Evolutionary conservation across 306 rosid species (phyloP).

Genomic region (Ormosia semicastrata): DNA sequence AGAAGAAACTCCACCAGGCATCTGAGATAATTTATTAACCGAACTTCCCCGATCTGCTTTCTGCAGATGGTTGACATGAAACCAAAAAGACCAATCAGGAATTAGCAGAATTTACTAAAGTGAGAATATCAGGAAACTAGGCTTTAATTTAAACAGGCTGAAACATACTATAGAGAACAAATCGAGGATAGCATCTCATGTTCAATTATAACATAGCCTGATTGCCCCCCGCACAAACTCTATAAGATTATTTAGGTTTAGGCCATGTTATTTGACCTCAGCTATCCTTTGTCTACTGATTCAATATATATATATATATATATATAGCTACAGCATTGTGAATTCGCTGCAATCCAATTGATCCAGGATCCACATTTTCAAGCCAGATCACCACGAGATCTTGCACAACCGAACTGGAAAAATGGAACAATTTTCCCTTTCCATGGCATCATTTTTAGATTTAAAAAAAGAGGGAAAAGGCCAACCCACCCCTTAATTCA

Average conservation of each 20-base stretch:
- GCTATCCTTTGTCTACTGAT: neutral
- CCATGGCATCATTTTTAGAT: neutral
- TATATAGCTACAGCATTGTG: neutral
- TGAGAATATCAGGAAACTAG: neutral
- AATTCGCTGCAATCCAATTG: neutral
- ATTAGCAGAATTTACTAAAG: neutral
- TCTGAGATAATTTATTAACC: slow-evolving; percentile 34
- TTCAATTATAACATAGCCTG: neutral
- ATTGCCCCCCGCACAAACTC: neutral
- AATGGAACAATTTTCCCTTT: neutral
- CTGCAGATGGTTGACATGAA: slow-evolving; percentile 42
- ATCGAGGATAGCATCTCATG: neutral
- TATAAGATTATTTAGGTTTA: neutral
- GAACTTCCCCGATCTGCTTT: slow-evolving; percentile 27
- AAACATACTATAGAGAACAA: neutral
- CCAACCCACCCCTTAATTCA: neutral
- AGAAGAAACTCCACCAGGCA: slow-evolving; percentile 32
- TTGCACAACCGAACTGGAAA: neutral
- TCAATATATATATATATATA: neutral
- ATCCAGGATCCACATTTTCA: neutral
- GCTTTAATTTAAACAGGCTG: neutral
- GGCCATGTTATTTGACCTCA: neutral
- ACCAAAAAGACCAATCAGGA: slow-evolving; percentile 16
- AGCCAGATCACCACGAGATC: neutral
- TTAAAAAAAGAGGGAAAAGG: neutral